Conservation (phyloP, 2,329 filamentous ascomycete genomes). For the Trichoderma koningii region DNA sequence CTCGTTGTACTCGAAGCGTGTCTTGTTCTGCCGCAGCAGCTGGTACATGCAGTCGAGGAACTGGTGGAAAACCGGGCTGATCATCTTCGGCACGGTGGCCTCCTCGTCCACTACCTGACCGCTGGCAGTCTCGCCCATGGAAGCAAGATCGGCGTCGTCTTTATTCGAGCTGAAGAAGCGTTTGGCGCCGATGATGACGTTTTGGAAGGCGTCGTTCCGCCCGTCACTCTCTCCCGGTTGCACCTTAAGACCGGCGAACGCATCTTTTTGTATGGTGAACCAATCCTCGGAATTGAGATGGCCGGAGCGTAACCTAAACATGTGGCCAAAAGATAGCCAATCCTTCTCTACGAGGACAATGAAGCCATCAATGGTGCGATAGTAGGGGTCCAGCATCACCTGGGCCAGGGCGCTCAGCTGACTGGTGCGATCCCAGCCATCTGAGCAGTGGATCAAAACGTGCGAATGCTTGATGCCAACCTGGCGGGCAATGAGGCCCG, state of each 20-base stretch:
- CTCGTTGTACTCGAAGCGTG: constrained; percentile 94
- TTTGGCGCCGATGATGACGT: constrained; percentile 81
- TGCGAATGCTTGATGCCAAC: constrained; percentile 92
- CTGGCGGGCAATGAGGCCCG: constrained; percentile 79
- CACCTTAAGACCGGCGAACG: constrained; percentile 64
- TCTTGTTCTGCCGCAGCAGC: constrained; percentile 79
- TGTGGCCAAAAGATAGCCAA: constrained; percentile 96
- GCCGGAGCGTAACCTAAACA: constrained; percentile 92
- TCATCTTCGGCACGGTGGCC: constrained; percentile 81
- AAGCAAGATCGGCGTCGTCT: constrained; percentile 63
- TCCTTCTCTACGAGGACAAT: constrained; percentile 95
- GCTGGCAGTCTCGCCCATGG: constrained; percentile 44
- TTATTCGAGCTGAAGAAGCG: constrained; percentile 81
- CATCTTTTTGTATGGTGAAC: constrained; percentile 86
- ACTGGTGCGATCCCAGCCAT: constrained; percentile 97
- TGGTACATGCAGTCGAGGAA: constrained; percentile 96
- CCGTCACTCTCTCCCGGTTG: constrained; percentile 64
- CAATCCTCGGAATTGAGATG: constrained; percentile 89
- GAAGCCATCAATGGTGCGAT: constrained; percentile 90
- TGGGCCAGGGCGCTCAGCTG: constrained; percentile 91
- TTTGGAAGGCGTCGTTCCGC: constrained; percentile 76
- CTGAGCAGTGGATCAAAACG: constrained; percentile 94
- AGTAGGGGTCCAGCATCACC: constrained; percentile 93
- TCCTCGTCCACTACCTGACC: constrained; percentile 55
- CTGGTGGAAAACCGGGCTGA: constrained; percentile 95